A percentile compares a stretch with the other conserved stretches of the same genome.
phyloP scores from a whole-genome alignment of 83 land plant genomes.

The Picea engelmannii region DNA sequence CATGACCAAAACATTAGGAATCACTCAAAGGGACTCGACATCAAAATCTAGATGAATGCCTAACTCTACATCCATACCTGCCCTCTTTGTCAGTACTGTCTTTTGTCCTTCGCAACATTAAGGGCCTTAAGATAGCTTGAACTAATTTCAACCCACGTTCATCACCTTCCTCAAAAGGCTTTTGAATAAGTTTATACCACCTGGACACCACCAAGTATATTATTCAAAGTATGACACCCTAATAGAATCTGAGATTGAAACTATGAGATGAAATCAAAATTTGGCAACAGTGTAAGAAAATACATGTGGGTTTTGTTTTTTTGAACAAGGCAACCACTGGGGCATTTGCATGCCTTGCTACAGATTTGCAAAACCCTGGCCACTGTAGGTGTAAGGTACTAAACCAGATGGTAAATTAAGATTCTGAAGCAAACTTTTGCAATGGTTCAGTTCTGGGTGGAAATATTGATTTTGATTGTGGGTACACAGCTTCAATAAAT shows the following conservation, averaged over 20 bases:
- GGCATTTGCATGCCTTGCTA: not conserved
- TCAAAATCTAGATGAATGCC: not conserved
- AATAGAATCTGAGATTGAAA: not conserved
- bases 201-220: conserved; percentile 27
- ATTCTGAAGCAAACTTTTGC: not conserved
- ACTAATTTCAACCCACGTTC: conserved; percentile 69
- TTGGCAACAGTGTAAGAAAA: not conserved
- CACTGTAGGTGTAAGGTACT: not conserved
- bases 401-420: not conserved
- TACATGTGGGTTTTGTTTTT: not conserved
- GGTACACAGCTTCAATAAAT: not conserved
- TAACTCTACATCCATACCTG: conserved; percentile 40
- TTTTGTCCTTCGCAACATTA: conserved; percentile 94
- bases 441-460: not conserved
- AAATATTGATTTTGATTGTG: not conserved
- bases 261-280: not conserved
- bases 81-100: conserved; percentile 84
- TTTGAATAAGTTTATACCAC: conserved; percentile 90
- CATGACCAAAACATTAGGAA: not conserved
- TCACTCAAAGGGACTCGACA: not conserved
- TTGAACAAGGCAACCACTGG: not conserved
- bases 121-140: conserved; percentile 79
- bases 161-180: conserved; percentile 88
- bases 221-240: not conserved
- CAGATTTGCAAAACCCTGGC: not conserved